Conservation (phyloP, 106 monocot genomes). For the Acanthochlamys bracteata region DNA sequence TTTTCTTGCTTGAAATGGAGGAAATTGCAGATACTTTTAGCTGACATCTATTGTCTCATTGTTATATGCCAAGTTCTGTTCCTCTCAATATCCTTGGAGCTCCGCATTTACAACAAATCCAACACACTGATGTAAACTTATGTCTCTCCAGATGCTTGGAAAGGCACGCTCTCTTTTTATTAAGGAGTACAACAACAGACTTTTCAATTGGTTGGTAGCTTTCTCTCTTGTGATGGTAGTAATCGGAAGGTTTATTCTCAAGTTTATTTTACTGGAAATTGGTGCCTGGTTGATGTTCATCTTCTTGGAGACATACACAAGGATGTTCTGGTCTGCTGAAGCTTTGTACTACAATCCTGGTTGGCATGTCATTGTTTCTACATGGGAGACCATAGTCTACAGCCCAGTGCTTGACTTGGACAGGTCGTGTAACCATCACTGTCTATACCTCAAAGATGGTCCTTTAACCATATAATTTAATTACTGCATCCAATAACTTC, state of each 20-base stretch:
- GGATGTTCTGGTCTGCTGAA: conserved; percentile 98
- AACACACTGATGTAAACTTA: background rate
- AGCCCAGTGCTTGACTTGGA: conserved; percentile 91
- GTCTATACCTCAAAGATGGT: background rate
- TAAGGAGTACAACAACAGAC: conserved; percentile 84
- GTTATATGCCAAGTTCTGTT: no score
- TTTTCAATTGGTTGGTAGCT: conserved; percentile 95
- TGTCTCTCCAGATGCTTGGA: conserved; percentile 60
- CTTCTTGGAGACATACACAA: conserved; percentile 91
- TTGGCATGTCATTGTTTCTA: conserved; percentile 81
- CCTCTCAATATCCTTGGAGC: background rate
- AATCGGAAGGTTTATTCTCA: conserved; percentile 74
- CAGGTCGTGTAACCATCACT: conserved; percentile 31
- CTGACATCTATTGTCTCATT: no score
- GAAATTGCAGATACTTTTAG: no score
- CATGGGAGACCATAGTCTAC: conserved; percentile 91
- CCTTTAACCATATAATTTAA: background rate
- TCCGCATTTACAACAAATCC: background rate
- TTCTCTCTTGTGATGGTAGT: conserved; percentile 92
- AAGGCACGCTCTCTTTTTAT: conserved; percentile 76
- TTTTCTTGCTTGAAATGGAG: no score
- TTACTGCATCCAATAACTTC: background rate
- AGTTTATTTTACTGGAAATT: conserved; percentile 83
- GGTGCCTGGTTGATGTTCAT: conserved; percentile 94
- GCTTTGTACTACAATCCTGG: conserved; percentile 84